phyloP scores from a whole-genome alignment of 805 yeast species.

The Candida sphagnicola region DNA sequence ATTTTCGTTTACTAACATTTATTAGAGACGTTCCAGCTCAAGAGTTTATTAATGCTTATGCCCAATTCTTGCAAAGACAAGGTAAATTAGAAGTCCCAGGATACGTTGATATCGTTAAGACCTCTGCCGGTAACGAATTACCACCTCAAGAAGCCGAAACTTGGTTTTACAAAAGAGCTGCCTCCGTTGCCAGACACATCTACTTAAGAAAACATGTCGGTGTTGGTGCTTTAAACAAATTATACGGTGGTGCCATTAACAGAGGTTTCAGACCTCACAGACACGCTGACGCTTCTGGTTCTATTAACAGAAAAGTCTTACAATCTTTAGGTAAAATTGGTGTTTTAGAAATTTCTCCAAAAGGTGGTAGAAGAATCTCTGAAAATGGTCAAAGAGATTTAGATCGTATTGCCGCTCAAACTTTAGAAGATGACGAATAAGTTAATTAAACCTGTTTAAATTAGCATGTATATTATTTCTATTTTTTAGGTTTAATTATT shows the following conservation, averaged over 20 bases:
- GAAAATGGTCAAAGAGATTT: constrained; percentile 99
- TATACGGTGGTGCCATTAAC: constrained; percentile 99
- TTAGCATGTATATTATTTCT: constrained; percentile 5
- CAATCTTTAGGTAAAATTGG: constrained; percentile 99
- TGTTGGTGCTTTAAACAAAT: constrained; percentile 98
- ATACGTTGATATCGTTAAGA: constrained; percentile 99
- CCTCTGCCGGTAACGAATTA: constrained; percentile 97
- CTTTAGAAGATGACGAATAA: constrained; percentile 83
- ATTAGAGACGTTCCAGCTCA: constrained; percentile 99
- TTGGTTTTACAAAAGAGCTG: constrained; percentile 99
- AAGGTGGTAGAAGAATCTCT: constrained; percentile 99
- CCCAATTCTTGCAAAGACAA: constrained; percentile 99
- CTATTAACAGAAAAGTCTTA: constrained; percentile 96
- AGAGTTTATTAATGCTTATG: constrained; percentile 99
- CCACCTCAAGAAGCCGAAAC: constrained; percentile 99
- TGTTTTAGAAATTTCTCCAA: constrained; percentile 91
- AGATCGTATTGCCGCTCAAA: constrained; percentile 99
- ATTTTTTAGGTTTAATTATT: constrained; percentile 4
- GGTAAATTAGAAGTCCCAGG: constrained; percentile 99
- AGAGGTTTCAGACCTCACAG: constrained; percentile 98
- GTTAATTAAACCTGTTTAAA: constrained; percentile 8
- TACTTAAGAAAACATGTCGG: constrained; percentile 99
- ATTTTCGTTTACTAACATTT: constrained; percentile 7
- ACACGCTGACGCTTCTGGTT: constrained; percentile 99
- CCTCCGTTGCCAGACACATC: constrained; percentile 99